Evolutionary conservation across 2,329 filamentous ascomycete genomes (phyloP), one percentile per base, ranked within the genome.

Genomic region (Septoria linicola): DNA sequence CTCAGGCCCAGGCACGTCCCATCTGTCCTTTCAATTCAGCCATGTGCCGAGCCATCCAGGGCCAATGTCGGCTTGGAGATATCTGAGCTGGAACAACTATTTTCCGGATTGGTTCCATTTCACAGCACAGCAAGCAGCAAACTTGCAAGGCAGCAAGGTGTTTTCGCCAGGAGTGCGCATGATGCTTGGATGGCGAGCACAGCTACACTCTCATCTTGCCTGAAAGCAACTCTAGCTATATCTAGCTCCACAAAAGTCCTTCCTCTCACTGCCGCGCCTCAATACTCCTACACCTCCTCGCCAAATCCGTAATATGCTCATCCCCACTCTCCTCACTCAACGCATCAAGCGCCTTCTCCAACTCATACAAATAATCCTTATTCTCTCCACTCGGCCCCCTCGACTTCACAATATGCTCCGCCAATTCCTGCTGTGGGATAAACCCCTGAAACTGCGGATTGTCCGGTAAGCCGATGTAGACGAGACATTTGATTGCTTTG

Each of bases 391-490:
- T 96, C 19, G 91, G 88, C 0, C 93, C 93, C 34, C 76, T 71
- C 63, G 88, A 89, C 41, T 74, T 74, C 61, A 84, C 79, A 63
- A 99, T 97, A 70, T 92, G 88, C 70, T 83, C 80, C 19, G 92
- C 91, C 43, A 97, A 79, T 35, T 74, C 69, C 64, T 89, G 81
- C 1, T 88, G 87, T 47, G 93, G 85, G 67, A 95, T 90, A 0
- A 85, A 83, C 0, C 89, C 89, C 31, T 91, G 78, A 66, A 99
- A 99, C 70, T 97, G 93, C 49, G 89, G 86, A 66, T 99, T 99
- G 39, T 86, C 83, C 0, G 93, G 93, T 2, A 95, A 87, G 17
- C 93, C 93, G 65, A 99, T 97, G 70, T 99, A 99, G 1, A 95
- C 89, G 57, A 96, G 80, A 53, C 81, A 84, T 8, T 71, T 70